A percentile compares a stretch with the other conserved stretches of the same genome.
phyloP scores from a whole-genome alignment of 177 flowering plant genomes.

The Tripterygium wilfordii region DNA sequence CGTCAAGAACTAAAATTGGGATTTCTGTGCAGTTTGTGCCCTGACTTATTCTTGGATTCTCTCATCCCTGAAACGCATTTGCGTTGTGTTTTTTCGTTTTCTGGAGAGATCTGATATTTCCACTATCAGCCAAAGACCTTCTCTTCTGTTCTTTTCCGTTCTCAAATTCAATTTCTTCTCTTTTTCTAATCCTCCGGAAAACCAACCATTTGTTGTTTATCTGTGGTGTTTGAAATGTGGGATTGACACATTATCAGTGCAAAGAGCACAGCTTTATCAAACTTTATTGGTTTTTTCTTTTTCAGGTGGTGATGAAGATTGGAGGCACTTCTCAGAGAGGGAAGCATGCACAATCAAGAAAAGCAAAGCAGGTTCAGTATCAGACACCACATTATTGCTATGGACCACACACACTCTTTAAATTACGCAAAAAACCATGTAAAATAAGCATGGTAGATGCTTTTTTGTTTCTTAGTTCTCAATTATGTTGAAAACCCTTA shows the following conservation, averaged over 20 bases:
- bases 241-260: conserved; percentile 20
- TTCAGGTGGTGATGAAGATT: conserved; percentile 86
- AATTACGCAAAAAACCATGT: not conserved
- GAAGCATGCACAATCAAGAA: conserved; percentile 79
- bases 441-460: no score
- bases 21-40: no score
- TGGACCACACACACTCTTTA: conserved; percentile 39
- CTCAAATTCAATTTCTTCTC: conserved; percentile 7
- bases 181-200: no score
- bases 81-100: no score
- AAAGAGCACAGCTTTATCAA: conserved; percentile 39
- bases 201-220: conserved; percentile 3
- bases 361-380: conserved; percentile 84
- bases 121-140: conserved; percentile 17
- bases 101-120: conserved; percentile 8
- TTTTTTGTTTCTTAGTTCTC: no score
- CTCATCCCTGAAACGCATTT: conserved; percentile 6
- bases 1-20: conserved; percentile 9
- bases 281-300: conserved; percentile 41
- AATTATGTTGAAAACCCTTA: no score
- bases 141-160: conserved; percentile 13
- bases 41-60: conserved; percentile 6
- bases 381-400: conserved; percentile 22
- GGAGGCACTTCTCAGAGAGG: conserved; percentile 65
- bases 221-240: conserved; percentile 26